Evolutionary conservation across 1,139 yeast genomes (phyloP).

Genomic region (Dujonia santamariae): DNA sequence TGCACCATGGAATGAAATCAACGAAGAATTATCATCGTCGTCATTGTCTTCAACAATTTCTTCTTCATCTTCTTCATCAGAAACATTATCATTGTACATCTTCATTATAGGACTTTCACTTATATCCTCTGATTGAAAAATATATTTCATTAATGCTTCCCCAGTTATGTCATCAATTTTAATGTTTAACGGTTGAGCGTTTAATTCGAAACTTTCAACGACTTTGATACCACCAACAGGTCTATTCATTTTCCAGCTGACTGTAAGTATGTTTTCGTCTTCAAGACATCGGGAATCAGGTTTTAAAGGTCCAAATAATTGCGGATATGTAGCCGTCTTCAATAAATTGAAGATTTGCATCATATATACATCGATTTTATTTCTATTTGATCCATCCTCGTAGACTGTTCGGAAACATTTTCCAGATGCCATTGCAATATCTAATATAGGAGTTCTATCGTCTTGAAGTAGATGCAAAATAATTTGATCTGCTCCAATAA

Average conservation of each 20-base stretch:
- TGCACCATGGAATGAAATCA: too few relatives aligned
- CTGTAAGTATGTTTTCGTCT: conserved; percentile 33
- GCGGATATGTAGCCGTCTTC: conserved; percentile 30
- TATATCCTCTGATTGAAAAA: conserved; percentile 46
- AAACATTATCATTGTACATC: neutral
- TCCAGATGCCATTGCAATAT: conserved; percentile 38
- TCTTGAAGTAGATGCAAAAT: conserved; percentile 44
- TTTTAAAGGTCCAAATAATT: conserved; percentile 34
- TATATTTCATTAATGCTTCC: conserved; percentile 49
- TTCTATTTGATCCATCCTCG: conserved; percentile 43
- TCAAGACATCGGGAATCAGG: conserved; percentile 10
- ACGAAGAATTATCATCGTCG: conserved; percentile 11
- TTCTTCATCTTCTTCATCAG: conserved; percentile 9
- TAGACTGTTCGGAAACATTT: conserved; percentile 45
- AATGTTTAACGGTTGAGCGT: conserved; percentile 53
- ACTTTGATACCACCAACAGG: conserved; percentile 70
- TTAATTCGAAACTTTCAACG: conserved; percentile 51
- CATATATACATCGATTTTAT: conserved; percentile 42
- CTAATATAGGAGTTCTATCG: conserved; percentile 40
- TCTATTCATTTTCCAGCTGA: conserved; percentile 62
- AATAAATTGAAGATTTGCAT: conserved; percentile 41
- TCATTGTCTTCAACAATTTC: conserved; percentile 12
- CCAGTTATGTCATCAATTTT: conserved; percentile 63
- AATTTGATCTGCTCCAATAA: conserved; percentile 53
- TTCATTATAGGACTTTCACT: conserved; percentile 30